These are phyloP conservation scores for Verticillium zaregamsianum DNA, from an alignment of 2,329 filamentous ascomycete genomes.

Conservation along the genomic window DNA sequence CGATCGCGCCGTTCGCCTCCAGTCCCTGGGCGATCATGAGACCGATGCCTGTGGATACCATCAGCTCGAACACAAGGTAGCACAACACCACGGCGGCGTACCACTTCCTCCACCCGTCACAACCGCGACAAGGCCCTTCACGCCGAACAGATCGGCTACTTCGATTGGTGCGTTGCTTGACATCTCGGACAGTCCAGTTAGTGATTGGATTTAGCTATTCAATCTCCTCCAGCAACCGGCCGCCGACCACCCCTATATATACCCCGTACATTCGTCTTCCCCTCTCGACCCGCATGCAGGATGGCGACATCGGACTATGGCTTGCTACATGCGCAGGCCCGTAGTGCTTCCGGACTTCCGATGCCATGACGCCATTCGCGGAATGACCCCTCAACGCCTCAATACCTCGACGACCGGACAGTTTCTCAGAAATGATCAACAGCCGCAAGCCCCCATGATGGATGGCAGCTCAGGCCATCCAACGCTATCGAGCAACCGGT, in stretches of 20 bases:
- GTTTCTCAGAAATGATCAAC: too few species aligned
- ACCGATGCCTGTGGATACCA: constrained; percentile 40
- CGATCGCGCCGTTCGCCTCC: constrained; percentile 44
- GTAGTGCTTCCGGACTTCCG: constrained; percentile 1
- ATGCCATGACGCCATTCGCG: background rate
- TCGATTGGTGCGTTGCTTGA: constrained; percentile 1
- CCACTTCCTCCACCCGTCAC: constrained; percentile 38
- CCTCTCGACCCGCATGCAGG: background rate
- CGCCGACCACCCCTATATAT: too few species aligned
- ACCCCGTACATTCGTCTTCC: background rate
- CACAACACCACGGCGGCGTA: background rate
- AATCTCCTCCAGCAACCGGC: too few species aligned
- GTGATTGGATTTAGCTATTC: background rate
- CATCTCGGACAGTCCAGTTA: constrained; percentile 19
- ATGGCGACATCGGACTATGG: constrained; percentile 9
- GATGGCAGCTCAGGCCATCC: too few species aligned
- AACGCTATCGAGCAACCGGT: too few species aligned
- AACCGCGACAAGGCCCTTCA: constrained; percentile 49
- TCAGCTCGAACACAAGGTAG: background rate
- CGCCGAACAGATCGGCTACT: constrained; percentile 35
- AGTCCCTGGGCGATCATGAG: constrained; percentile 45
- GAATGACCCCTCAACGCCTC: background rate
- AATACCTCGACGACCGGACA: background rate
- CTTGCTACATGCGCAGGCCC: background rate
- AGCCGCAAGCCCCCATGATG: too few species aligned